phyloP scores from a whole-genome alignment of 805 yeast genomes.

The Jamesozyma lodderae region DNA sequence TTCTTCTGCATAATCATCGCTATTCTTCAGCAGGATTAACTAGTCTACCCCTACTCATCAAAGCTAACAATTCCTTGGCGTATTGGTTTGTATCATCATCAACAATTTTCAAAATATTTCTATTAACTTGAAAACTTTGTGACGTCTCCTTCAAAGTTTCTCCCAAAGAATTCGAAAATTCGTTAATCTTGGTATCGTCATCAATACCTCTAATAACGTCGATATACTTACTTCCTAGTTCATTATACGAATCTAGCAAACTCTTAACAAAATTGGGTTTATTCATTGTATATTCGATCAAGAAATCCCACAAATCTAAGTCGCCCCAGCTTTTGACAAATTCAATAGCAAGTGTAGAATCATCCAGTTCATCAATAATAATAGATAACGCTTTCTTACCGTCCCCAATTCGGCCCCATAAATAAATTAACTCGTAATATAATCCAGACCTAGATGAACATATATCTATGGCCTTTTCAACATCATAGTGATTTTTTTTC shows the following conservation, averaged over 20 bases:
- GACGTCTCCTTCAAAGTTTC: conserved; percentile 58
- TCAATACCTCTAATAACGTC: conserved; percentile 61
- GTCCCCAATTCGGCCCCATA: conserved; percentile 78
- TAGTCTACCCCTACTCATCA: conserved; percentile 28
- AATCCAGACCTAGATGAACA: conserved; percentile 40
- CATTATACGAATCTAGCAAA: conserved; percentile 60
- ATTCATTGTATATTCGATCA: conserved; percentile 59
- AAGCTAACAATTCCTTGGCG: conserved; percentile 26
- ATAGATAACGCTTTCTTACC: conserved; percentile 64
- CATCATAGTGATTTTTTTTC: conserved; percentile 51
- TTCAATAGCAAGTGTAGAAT: conserved; percentile 70
- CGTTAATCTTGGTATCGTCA: conserved; percentile 50
- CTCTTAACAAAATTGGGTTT: conserved; percentile 72
- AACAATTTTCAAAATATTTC: conserved; percentile 46
- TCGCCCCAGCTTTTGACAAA: conserved; percentile 68
- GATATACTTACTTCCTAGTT: conserved; percentile 51
- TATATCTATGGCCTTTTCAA: conserved; percentile 57
- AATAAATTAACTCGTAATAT: conserved; percentile 66
- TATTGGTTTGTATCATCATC: conserved; percentile 40
- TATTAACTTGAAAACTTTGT: conserved; percentile 42
- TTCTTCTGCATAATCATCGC: too few species aligned
- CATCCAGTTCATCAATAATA: conserved; percentile 67
- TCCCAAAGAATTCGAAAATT: conserved; percentile 50
- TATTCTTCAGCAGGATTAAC: conserved; percentile 6
- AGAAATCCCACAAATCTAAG: conserved; percentile 68